Percentiles rank a stretch among this genome's conserved stretches.
phyloP scores from a whole-genome alignment of 345 rosid genomes.

The Eucalyptus tenuipes region DNA sequence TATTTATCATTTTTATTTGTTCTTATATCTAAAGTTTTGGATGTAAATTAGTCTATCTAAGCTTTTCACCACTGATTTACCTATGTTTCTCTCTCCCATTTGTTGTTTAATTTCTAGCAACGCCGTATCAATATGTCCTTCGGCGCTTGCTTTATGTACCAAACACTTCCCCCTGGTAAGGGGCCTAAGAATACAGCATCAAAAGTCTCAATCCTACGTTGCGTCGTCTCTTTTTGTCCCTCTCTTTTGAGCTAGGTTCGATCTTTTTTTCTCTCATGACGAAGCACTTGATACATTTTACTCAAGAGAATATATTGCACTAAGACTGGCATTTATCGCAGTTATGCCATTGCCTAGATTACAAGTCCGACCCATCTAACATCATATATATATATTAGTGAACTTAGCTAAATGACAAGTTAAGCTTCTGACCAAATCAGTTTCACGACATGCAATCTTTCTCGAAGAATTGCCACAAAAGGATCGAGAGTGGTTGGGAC shows the following conservation, averaged over 20 bases:
- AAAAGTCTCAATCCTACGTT: background rate
- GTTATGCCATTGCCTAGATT: background rate
- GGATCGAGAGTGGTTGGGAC: constrained; percentile 7
- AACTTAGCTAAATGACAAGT: background rate
- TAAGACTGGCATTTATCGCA: background rate
- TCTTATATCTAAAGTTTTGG: background rate
- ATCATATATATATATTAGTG: background rate
- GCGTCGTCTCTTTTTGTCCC: background rate
- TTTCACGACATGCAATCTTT: background rate
- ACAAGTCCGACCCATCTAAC: background rate
- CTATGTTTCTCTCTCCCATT: background rate
- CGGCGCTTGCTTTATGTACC: background rate
- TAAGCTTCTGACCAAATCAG: background rate
- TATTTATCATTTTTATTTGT: background rate
- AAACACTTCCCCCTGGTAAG: background rate
- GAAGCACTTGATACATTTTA: background rate
- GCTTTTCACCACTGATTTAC: background rate
- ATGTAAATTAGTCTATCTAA: background rate
- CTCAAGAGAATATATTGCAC: background rate
- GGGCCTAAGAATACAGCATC: background rate
- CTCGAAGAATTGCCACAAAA: background rate
- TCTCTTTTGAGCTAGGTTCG: background rate
- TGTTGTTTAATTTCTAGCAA: background rate
- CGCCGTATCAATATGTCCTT: background rate
- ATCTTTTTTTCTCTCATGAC: background rate